These are phyloP conservation scores for Nyssa sinensis DNA, from an alignment of 148 eudicot species.

Conservation along the genomic window DNA sequence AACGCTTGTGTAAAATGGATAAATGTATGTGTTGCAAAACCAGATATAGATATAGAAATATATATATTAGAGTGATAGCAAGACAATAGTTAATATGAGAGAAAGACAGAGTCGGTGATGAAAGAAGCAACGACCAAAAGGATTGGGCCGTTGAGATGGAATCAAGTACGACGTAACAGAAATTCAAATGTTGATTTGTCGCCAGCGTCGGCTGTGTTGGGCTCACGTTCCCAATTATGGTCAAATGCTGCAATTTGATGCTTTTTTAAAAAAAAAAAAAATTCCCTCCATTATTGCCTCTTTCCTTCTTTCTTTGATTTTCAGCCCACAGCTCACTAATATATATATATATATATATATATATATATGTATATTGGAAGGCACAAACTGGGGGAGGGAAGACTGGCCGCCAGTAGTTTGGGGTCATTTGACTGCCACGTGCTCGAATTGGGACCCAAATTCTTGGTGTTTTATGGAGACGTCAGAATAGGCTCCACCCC, in stretches of 20 bases:
- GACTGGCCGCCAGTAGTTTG: too few species aligned
- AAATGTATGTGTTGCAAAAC: not conserved
- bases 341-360: too few species aligned
- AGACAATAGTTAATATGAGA: too few species aligned
- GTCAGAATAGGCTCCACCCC: too few species aligned
- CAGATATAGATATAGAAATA: not conserved
- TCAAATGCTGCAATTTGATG: not conserved
- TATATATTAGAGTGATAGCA: not conserved
- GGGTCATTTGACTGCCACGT: too few species aligned
- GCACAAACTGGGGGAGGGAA: too few species aligned
- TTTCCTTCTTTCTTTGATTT: not conserved
- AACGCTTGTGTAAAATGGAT: not conserved
- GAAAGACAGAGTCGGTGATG: not conserved
- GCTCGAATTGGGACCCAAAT: too few species aligned
- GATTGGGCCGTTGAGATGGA: not conserved
- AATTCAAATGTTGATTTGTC: not conserved
- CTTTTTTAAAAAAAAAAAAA: too few species aligned
- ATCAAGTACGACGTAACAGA: not conserved
- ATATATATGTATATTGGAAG: too few species aligned
- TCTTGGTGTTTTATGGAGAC: too few species aligned
- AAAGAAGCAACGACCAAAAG: not conserved
- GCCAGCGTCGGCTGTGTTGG: not conserved
- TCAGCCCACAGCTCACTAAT: too few species aligned
- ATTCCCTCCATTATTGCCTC: not conserved
- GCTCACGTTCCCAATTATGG: not conserved